Evolutionary conservation across 331 rosid genomes (phyloP), one percentile per base, ranked within the genome.

Genomic region (Rhamnella rubrinervis): DNA sequence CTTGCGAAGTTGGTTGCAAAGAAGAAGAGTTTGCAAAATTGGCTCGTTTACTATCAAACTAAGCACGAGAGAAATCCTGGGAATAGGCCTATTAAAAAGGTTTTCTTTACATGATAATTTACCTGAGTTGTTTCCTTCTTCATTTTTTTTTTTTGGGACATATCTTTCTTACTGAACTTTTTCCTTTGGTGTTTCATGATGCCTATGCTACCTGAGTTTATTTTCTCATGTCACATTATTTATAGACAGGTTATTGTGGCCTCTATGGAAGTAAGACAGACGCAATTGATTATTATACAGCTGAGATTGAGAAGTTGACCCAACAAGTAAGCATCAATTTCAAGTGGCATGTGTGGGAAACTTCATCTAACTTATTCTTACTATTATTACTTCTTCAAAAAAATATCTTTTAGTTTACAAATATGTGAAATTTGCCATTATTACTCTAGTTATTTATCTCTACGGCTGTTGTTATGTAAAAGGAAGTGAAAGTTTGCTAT

Each of bases 191-290:
- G 8, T 53, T 49, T 49, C 15, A 15, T 49, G 15, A 18, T 49
- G 18, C 55, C 12, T 53, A 17, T 4, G 0, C 21, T 58, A 71
- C 79, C 52, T 69, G 67, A 82, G 55, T 75, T 85, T 72, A 73
- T 50, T 62, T 76, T 63, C 67, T 74, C 50, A 61, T 60, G 50
- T 77, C 75, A 74, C 58, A 71, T 77, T 70, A 61, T 84, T 76
- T 75, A 84, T 90, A 93, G 98, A 86, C 97, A 86, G 97, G 97
- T 77, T 53, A 84, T 23, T 37, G 82, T 75, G 97, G 98, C 63
- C 74, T 88, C 20, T 72, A 65, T 75, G 98, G 98, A 77, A 25
- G 12, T 49, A 84, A 55, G 76, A 87, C 88, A 37, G 92, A 93
- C 18, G 97, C 98, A 70, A 82, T 93, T 70, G 85, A 81, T 63